Percentiles rank a stretch among this genome's conserved stretches.
Evolutionary conservation across 2,329 filamentous ascomycete genomes (phyloP).

Genomic region (Aureobasidium sp.): DNA sequence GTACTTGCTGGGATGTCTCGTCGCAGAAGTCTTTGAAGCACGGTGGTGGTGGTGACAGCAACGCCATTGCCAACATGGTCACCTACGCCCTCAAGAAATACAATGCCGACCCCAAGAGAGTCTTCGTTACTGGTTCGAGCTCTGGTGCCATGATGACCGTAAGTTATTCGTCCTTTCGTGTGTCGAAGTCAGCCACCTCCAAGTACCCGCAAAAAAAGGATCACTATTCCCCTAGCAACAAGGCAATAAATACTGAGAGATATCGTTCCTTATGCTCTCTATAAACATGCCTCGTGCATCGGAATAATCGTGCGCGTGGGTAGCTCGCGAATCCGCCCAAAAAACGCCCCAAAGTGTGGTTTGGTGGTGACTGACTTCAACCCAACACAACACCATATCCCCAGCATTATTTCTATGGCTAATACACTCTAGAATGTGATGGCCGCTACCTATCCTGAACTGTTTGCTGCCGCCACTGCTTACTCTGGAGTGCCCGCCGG

Average conservation of each 20-base stretch:
- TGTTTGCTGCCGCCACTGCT: slow-evolving; percentile 45
- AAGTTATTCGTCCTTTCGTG: background rate
- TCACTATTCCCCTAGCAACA: background rate
- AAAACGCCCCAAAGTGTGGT: background rate
- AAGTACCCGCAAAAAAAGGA: background rate
- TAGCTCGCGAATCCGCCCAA: background rate
- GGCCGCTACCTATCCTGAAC: slow-evolving; percentile 45
- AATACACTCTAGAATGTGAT: slow-evolving; percentile 34
- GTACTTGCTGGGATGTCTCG: slow-evolving; percentile 54
- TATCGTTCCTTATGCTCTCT: background rate
- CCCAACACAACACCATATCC: background rate
- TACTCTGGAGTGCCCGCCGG: slow-evolving; percentile 50
- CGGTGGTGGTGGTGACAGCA: slow-evolving; percentile 50
- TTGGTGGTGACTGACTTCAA: background rate
- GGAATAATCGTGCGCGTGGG: background rate
- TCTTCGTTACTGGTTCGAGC: slow-evolving; percentile 49
- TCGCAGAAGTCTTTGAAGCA: slow-evolving; percentile 48
- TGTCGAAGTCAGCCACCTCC: background rate
- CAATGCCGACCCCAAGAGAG: slow-evolving; percentile 42
- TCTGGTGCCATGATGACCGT: slow-evolving; percentile 51
- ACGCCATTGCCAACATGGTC: slow-evolving; percentile 54
- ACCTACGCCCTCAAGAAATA: slow-evolving; percentile 48
- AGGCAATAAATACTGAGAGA: background rate
- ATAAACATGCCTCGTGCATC: background rate
- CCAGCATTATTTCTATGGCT: slow-evolving; percentile 5